phyloP scores from a whole-genome alignment of 176 grass and related monocot genomes.

The Aechmea fasciata region DNA sequence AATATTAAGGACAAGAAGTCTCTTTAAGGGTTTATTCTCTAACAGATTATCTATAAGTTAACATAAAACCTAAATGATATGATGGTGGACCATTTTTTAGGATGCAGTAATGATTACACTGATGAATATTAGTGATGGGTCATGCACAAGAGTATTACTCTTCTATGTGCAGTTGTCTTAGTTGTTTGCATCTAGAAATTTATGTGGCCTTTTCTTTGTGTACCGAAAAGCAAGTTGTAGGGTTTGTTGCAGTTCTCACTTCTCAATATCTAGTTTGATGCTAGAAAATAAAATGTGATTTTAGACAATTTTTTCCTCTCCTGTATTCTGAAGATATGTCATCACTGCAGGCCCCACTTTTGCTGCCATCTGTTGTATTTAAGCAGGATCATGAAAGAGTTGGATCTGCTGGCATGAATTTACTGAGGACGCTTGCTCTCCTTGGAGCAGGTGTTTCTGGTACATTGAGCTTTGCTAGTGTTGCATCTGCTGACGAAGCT shows the following conservation, averaged over 20 bases:
- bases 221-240: not conserved
- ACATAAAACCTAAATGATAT: not conserved
- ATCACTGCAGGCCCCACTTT: conserved; percentile 9
- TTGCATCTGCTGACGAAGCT: conserved; percentile 19
- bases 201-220: not conserved
- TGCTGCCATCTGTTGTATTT: conserved; percentile 9
- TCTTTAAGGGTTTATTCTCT: not conserved
- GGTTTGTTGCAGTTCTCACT: not conserved
- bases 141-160: not conserved
- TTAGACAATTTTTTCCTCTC: not conserved
- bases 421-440: conserved; percentile 14
- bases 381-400: not conserved
- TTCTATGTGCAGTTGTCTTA: not conserved
- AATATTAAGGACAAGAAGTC: no score
- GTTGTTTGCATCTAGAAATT: not conserved
- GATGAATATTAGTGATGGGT: not conserved
- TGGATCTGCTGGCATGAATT: conserved; percentile 12
- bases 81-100: not conserved
- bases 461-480: conserved; percentile 12
- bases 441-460: conserved; percentile 12
- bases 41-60: not conserved
- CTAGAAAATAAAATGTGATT: not conserved
- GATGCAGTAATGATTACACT: not conserved
- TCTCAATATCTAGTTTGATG: not conserved
- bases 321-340: not conserved